Evolutionary conservation across 495 filamentous ascomycete species (phyloP).

Genomic region (Lineolata rhizophorae): DNA sequence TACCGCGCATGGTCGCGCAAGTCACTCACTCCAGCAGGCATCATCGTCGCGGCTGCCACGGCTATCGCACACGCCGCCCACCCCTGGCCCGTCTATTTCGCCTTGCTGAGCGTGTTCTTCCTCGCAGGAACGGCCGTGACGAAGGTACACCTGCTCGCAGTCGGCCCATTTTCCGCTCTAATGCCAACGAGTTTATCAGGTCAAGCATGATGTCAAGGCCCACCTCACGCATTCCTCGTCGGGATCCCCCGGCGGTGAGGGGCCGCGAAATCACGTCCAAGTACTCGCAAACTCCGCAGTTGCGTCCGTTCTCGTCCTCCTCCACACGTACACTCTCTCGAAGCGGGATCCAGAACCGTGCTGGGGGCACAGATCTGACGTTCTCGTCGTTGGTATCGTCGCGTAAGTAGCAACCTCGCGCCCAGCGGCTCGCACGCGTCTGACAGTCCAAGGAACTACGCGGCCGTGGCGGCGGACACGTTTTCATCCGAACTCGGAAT

Average conservation of each 20-base stretch:
- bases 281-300: slow-evolving; percentile 75
- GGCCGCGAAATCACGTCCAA: slow-evolving; percentile 64
- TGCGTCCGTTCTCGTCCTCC: slow-evolving; percentile 47
- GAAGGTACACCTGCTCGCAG: slow-evolving; percentile 33
- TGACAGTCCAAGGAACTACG: slow-evolving; percentile 37
- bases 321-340: slow-evolving; percentile 45
- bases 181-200: slow-evolving; percentile 18
- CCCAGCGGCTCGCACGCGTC: slow-evolving; percentile 1
- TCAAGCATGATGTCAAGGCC: slow-evolving; percentile 74
- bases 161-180: background rate
- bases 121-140: slow-evolving; percentile 64
- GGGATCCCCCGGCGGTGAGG: slow-evolving; percentile 54
- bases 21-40: slow-evolving; percentile 53
- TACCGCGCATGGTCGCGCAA: slow-evolving; percentile 50
- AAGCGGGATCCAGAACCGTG: slow-evolving; percentile 16
- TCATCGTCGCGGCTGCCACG: slow-evolving; percentile 45
- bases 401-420: slow-evolving; percentile 13
- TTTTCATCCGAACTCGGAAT: slow-evolving; percentile 94
- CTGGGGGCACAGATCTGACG: slow-evolving; percentile 22
- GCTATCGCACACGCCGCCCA: slow-evolving; percentile 65
- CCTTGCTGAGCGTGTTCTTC: slow-evolving; percentile 69
- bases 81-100: slow-evolving; percentile 78
- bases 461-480: slow-evolving; percentile 76
- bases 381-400: slow-evolving; percentile 35
- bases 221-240: slow-evolving; percentile 53